A percentile compares a stretch with the other conserved stretches of the same genome.
These are phyloP conservation scores for Penicillium sp. DNA, from an alignment of 2,329 filamentous ascomycete species.

Conservation along the genomic window DNA sequence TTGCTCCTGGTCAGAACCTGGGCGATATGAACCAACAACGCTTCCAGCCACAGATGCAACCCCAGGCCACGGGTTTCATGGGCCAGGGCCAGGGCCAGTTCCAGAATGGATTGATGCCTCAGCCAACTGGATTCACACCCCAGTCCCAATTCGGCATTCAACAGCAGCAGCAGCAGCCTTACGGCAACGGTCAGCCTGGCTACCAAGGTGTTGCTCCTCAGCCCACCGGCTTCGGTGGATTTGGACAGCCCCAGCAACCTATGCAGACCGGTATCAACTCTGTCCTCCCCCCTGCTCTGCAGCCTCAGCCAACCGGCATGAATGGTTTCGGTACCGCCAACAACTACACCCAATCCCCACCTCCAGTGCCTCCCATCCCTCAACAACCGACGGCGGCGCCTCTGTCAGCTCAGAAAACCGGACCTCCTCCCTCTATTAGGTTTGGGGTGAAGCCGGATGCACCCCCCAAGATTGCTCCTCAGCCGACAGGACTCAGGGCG, in stretches of 20 bases:
- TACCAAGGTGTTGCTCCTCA: slow-evolving; percentile 55
- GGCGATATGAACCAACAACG: slow-evolving; percentile 71
- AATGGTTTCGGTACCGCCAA: slow-evolving; percentile 53
- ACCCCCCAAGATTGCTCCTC: slow-evolving; percentile 77
- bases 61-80: slow-evolving; percentile 69
- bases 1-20: slow-evolving; percentile 77
- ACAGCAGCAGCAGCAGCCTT: slow-evolving; percentile 53
- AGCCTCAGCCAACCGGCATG: slow-evolving; percentile 54
- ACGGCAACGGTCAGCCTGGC: slow-evolving; percentile 36
- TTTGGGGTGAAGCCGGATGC: slow-evolving; percentile 77
- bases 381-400: slow-evolving; percentile 64
- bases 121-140: slow-evolving; percentile 53
- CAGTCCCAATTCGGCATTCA: slow-evolving; percentile 51
- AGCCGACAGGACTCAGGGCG: slow-evolving; percentile 85
- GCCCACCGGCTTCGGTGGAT: slow-evolving; percentile 58
- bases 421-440: slow-evolving; percentile 82
- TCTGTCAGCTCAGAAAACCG: slow-evolving; percentile 77
- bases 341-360: slow-evolving; percentile 54
- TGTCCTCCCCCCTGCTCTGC: slow-evolving; percentile 58
- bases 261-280: slow-evolving; percentile 54
- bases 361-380: slow-evolving; percentile 61
- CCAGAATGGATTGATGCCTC: slow-evolving; percentile 48
- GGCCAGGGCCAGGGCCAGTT: slow-evolving; percentile 40
- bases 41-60: slow-evolving; percentile 62
- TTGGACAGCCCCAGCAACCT: slow-evolving; percentile 54